Evolutionary conservation across 2,329 filamentous ascomycete species (phyloP).

Genomic region (Diaporthe helianthi): DNA sequence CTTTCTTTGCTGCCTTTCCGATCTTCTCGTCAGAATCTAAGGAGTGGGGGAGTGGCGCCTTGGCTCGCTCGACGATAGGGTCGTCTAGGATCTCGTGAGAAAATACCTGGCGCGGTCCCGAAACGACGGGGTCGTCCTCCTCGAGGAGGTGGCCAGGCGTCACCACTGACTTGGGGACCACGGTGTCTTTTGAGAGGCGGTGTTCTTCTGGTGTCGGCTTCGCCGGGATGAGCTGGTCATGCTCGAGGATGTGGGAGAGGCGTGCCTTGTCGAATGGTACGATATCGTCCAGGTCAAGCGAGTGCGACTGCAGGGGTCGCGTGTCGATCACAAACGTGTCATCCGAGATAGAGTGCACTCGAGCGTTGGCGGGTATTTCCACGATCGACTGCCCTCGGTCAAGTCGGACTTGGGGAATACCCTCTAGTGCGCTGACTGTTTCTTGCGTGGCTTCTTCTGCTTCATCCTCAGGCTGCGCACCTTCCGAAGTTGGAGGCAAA

Average conservation of each 20-base stretch:
- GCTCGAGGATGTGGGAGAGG: conserved; percentile 12
- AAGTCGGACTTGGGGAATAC: neutral
- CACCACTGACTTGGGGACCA: conserved; percentile 18
- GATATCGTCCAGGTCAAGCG: conserved; percentile 2
- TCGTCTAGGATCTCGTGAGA: conserved; percentile 32
- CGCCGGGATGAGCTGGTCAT: conserved; percentile 22
- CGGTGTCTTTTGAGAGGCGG: conserved; percentile 26
- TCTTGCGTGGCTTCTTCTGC: neutral
- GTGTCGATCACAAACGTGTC: conserved; percentile 24
- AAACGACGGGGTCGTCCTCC: conserved; percentile 27
- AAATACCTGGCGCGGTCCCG: conserved; percentile 19
- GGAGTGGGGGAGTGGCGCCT: conserved; percentile 12
- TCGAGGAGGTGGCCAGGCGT: conserved; percentile 28
- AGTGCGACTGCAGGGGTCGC: neutral
- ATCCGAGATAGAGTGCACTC: conserved; percentile 26
- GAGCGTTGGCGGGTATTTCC: conserved; percentile 20
- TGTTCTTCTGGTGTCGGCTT: conserved; percentile 11
- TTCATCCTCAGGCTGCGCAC: neutral
- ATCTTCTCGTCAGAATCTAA: conserved; percentile 30
- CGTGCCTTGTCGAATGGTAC: neutral
- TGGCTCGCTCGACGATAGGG: conserved; percentile 8
- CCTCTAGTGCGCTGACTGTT: neutral
- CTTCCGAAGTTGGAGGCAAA: neutral
- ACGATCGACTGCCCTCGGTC: conserved; percentile 2
- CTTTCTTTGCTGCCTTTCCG: neutral